These are phyloP conservation scores for Tetrahymena malaccensis DNA, from an alignment of 73 alveolate genomes.

Conservation along the genomic window DNA sequence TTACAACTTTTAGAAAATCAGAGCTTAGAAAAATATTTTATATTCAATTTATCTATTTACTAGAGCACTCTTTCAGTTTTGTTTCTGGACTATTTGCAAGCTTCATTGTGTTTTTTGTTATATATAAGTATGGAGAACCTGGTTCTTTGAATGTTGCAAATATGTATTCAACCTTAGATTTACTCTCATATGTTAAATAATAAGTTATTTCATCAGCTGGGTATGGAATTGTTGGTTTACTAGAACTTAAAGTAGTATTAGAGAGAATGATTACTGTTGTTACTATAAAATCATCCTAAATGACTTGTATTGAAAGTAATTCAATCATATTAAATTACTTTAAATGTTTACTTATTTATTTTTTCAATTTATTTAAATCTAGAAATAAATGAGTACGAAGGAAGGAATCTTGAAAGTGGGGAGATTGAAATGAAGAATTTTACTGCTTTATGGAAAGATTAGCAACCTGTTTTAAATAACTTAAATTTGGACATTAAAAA, in stretches of 20 bases:
- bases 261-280: not conserved
- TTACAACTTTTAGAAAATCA: not conserved
- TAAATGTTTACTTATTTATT: not conserved
- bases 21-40: not conserved
- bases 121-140: not conserved
- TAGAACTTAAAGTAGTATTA: not conserved
- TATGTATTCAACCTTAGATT: conserved; percentile 5
- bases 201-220: not conserved
- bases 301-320: not conserved
- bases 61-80: conserved; percentile 1
- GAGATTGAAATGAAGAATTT: conserved; percentile 8
- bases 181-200: not conserved
- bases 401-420: not conserved
- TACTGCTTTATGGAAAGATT: conserved; percentile 11
- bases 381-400: not conserved
- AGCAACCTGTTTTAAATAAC: conserved; percentile 31
- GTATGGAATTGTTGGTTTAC: not conserved
- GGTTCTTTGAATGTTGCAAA: not conserved
- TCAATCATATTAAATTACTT: not conserved
- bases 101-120: not conserved
- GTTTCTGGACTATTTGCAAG: conserved; percentile 2
- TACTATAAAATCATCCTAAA: not conserved
- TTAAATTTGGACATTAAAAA: conserved; percentile 15
- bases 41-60: not conserved
- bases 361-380: not conserved